Evolutionary conservation across 441 rosid genomes (phyloP), one percentile per base, ranked within the genome.

Genomic region (Populus hybrid): DNA sequence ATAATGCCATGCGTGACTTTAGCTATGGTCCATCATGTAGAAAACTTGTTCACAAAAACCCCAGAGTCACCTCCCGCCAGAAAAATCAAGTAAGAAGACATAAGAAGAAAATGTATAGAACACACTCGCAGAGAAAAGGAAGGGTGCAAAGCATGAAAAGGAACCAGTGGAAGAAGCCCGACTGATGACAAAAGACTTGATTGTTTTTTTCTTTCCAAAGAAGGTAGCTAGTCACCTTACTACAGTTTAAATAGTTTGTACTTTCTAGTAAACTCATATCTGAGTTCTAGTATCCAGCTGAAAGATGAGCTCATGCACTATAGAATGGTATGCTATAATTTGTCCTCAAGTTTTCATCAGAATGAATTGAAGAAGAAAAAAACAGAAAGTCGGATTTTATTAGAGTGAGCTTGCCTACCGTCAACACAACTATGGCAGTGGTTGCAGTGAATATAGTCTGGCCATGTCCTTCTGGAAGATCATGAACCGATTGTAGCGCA

Each of bases 381-480:
- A 63, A 19, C n/a, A 53, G 3, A 18, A 6, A 16, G n/a, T 53
- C 1, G 61, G 61, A 53, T 53, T 53, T 53, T 53, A 16, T 53
- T 16, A 18, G 61, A 32, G 73, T 16, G 9, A 36, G 70, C 70
- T 78, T 64, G 74, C 85, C 69, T 90, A 93, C 98, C 87, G 99
- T 93, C 85, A 96, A 81, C 79, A 96, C 97, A 83, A 96, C 98
- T 80, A 96, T 96, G 68, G 98, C 98, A 71, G 99, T 96, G 30
- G 99, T 96, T 69, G 98, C 97, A 50, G 98, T 91, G 86, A 96
- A 96, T 85, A 96, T 94, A 70, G 98, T 96, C 84, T 96, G 98
- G 75, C 99, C 99, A 85, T 94, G 99, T 76, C 99, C 99, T 80
- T 92, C 97, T n/a, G 98, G 97, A 80, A 96, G 98, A 83, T 96